Evolutionary conservation across 2,329 filamentous ascomycete genomes (phyloP).

Genomic region (Bipolaris bicolor): DNA sequence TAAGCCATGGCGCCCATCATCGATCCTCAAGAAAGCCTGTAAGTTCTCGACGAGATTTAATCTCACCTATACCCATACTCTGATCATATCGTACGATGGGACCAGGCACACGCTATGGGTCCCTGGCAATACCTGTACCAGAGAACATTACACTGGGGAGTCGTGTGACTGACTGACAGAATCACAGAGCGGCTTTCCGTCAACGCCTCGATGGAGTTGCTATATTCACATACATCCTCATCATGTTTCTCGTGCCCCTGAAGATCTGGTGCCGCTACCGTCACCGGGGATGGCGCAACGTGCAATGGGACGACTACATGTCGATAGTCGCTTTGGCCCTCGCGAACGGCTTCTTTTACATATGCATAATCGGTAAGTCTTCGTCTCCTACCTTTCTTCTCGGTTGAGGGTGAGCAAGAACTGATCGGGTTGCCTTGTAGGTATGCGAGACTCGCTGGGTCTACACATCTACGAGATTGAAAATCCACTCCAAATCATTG

Average conservation of each 20-base stretch:
- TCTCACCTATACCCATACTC: neutral
- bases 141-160: constrained; percentile 1
- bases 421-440: constrained; percentile 7
- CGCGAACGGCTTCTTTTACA: constrained; percentile 27
- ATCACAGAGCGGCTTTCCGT: constrained; percentile 16
- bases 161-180: neutral
- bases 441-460: constrained; percentile 24
- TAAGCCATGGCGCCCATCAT: constrained; percentile 13
- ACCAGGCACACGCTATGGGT: neutral
- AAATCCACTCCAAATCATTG: constrained; percentile 13
- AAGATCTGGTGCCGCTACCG: constrained; percentile 32
- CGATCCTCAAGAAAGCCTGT: constrained; percentile 19
- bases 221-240: constrained; percentile 27
- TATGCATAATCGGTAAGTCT: constrained; percentile 29
- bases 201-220: constrained; percentile 30
- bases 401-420: neutral
- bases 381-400: neutral
- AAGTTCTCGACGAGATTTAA: constrained; percentile 2
- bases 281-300: constrained; percentile 29
- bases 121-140: constrained; percentile 7
- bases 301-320: constrained; percentile 28
- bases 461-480: constrained; percentile 18
- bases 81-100: neutral
- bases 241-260: constrained; percentile 32
- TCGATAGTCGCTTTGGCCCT: constrained; percentile 22